Evolutionary conservation across 2,329 filamentous ascomycete genomes (phyloP).

Genomic region (Alternaria sp.): DNA sequence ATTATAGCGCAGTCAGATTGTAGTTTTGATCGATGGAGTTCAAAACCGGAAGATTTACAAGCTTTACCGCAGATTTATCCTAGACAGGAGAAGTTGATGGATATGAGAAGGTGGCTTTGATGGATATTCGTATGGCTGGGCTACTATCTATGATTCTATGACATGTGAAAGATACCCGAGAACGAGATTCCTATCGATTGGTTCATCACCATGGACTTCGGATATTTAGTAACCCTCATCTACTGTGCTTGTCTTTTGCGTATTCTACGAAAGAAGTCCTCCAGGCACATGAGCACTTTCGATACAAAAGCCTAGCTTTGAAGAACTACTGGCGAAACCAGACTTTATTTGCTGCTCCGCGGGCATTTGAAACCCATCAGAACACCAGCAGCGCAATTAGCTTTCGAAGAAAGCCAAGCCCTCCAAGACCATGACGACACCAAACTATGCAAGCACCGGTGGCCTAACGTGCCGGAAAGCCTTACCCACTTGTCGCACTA

Average conservation of each 20-base stretch:
- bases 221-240: background rate
- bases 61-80: background rate
- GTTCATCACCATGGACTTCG: too few relatives aligned
- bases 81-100: background rate
- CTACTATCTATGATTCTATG: background rate
- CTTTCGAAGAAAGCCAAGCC: background rate
- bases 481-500: slow-evolving; percentile 4
- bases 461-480: background rate
- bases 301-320: background rate
- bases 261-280: background rate
- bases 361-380: too few relatives aligned
- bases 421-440: background rate
- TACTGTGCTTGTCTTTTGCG: background rate
- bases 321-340: background rate
- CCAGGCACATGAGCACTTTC: background rate
- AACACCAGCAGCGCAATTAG: too few relatives aligned
- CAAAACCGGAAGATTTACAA: background rate
- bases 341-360: background rate
- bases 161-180: background rate
- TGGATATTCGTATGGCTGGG: background rate
- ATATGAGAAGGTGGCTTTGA: background rate
- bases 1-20: slow-evolving; percentile 10
- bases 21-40: slow-evolving; percentile 1
- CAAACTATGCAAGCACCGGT: background rate
- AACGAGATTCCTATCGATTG: background rate